Evolutionary conservation across 352 stramenopile genomes (phyloP).

Genomic region (Pythium monospermum): DNA sequence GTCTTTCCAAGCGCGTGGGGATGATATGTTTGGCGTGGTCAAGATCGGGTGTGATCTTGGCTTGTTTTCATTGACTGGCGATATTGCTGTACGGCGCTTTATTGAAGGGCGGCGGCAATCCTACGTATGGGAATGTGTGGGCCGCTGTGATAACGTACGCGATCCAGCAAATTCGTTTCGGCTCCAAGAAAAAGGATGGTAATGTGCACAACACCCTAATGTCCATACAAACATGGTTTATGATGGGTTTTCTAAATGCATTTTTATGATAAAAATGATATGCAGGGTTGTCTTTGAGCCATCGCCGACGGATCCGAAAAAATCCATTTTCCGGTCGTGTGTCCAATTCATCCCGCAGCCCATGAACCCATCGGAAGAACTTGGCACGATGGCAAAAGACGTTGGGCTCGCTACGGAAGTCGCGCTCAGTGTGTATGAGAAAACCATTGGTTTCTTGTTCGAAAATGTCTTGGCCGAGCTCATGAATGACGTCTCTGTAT

Average conservation of each 20-base stretch:
- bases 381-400: constrained; percentile 25
- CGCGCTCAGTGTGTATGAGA: constrained; percentile 18
- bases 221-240: too few species aligned
- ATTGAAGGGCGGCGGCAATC: constrained; percentile 38
- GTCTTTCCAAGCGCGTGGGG: constrained; percentile 34
- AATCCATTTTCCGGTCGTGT: constrained; percentile 42
- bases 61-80: constrained; percentile 26
- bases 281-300: constrained; percentile 44
- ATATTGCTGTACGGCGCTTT: constrained; percentile 42
- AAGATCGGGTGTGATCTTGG: constrained; percentile 30
- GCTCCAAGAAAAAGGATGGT: constrained; percentile 52
- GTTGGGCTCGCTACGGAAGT: constrained; percentile 35
- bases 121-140: constrained; percentile 47
- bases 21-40: constrained; percentile 45
- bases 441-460: constrained; percentile 19
- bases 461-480: constrained; percentile 11
- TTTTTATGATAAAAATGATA: too few species aligned
- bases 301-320: constrained; percentile 27
- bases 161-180: constrained; percentile 22
- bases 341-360: constrained; percentile 39
- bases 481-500: constrained; percentile 3
- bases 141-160: constrained; percentile 18
- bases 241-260: too few species aligned
- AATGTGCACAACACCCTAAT: neutral
- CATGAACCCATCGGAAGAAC: constrained; percentile 16